A percentile compares a stretch with the other conserved stretches of the same genome.
These are phyloP conservation scores for Zarea fungicola DNA, from an alignment of 2,329 filamentous ascomycete species.

Conservation along the genomic window DNA sequence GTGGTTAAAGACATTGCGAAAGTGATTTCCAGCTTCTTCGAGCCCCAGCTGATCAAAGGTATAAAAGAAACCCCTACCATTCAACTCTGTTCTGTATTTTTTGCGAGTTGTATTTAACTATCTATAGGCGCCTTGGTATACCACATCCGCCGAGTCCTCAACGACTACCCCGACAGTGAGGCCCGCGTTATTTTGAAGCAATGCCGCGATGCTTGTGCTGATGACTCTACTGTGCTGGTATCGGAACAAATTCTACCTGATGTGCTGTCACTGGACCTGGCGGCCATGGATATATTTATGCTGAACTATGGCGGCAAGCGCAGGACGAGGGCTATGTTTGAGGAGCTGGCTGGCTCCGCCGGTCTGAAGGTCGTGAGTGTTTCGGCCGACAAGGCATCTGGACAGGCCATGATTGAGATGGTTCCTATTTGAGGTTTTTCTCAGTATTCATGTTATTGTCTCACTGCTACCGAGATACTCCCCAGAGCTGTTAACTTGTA, in stretches of 20 bases:
- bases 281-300: not conserved
- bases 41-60: slow-evolving; percentile 18
- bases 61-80: too few relatives aligned
- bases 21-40: slow-evolving; percentile 18
- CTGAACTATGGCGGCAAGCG: slow-evolving; percentile 1
- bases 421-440: not conserved
- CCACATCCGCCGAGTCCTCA: slow-evolving; percentile 31
- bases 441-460: too few relatives aligned
- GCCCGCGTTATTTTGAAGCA: slow-evolving; percentile 26
- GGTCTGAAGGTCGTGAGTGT: not conserved
- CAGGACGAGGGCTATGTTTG: not conserved
- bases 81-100: too few relatives aligned
- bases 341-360: not conserved
- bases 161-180: slow-evolving; percentile 32
- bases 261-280: not conserved
- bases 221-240: not conserved
- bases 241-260: slow-evolving; percentile 1
- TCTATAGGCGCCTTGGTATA: slow-evolving; percentile 30
- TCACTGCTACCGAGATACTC: too few relatives aligned
- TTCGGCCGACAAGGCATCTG: not conserved
- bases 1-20: slow-evolving; percentile 19
- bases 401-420: not conserved
- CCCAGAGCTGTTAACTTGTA: too few relatives aligned
- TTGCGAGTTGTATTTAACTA: too few relatives aligned
- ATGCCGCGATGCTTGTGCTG: slow-evolving; percentile 12